phyloP scores from a whole-genome alignment of 768 basidiomycete genomes.

The Boletus reticulatus region DNA sequence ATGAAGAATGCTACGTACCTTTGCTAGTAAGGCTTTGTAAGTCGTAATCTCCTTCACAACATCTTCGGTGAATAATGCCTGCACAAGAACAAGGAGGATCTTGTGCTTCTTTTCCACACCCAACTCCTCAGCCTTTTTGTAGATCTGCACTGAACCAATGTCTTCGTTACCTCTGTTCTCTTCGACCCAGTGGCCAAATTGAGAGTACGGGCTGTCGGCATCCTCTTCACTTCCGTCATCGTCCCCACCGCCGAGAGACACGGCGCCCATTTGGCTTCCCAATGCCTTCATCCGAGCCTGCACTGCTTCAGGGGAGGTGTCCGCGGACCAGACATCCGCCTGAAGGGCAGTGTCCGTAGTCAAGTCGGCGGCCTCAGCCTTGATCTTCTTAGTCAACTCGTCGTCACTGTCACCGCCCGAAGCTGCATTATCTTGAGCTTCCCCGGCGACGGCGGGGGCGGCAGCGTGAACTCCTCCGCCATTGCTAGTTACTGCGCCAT shows the following conservation, averaged over 20 bases:
- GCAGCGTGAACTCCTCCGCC: constrained; percentile 43
- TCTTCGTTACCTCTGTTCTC: constrained; percentile 52
- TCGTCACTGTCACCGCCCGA: constrained; percentile 77
- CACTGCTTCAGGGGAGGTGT: constrained; percentile 87
- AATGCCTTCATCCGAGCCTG: constrained; percentile 76
- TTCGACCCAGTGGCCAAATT: constrained; percentile 82
- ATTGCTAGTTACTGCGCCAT: constrained; percentile 49
- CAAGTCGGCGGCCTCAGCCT: constrained; percentile 81
- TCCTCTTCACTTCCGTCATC: constrained; percentile 92
- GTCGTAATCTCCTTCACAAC: constrained; percentile 61
- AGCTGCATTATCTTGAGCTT: constrained; percentile 39
- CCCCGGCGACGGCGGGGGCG: constrained; percentile 38
- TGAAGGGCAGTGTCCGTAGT: constrained; percentile 57
- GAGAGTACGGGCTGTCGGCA: constrained; percentile 79
- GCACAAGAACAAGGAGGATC: constrained; percentile 77
- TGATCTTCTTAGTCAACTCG: constrained; percentile 86
- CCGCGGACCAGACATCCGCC: constrained; percentile 88
- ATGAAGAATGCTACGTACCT: constrained; percentile 38
- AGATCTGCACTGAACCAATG: constrained; percentile 58
- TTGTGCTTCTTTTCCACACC: constrained; percentile 96
- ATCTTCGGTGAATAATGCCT: constrained; percentile 78
- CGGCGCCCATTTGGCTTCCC: constrained; percentile 53
- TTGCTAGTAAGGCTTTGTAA: constrained; percentile 70
- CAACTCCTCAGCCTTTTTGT: constrained; percentile 86
- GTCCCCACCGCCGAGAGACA: constrained; percentile 50